Evolutionary conservation across 2,329 filamentous ascomycete genomes (phyloP), one percentile per base, ranked within the genome.

Genomic region (Didymella lethalis): DNA sequence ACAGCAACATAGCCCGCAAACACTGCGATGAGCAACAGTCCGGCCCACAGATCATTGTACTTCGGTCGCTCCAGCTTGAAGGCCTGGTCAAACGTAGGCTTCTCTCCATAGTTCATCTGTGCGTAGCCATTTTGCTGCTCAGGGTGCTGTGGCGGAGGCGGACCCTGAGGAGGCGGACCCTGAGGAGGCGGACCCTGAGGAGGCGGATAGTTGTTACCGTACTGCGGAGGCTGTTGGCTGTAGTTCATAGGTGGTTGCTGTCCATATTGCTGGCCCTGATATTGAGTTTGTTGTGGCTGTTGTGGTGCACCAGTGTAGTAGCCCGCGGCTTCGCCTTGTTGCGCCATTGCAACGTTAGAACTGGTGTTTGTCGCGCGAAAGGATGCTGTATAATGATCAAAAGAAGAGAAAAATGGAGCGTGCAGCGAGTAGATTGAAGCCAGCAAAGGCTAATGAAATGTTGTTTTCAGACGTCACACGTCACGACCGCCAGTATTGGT

Each of bases 41-140:
- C 93, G 3, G 93, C 93, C 94, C 93, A 97, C 26, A 91, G 74
- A 75, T 98, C 94, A 71, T 97, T 92, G 79, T 85, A 97, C 76
- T 94, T 96, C n/a, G 92, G 92, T 63, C 82, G 88, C 50, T 91
- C 86, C 51, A 97, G 78, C 77, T 89, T 89, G 82, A 98, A 97
- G 1, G 88, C 86, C 71, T 97, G 85, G 20, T 94, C 87, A 73
- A 96, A 97, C 16, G 73, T 80, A 45, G 68, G 68, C 73, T 85
- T 84, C 63, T 81, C 79, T 38, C 66, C 67, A 26, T 71, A 70
- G 38, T 70, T 62, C 53, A 67, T 68, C 52, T 74, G 71, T 47
- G 57, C 54, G 18, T 73, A 71, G 7, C 67, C 69, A 25, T 63
- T 61, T 31, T 67, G 59, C 41, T 70, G 66, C 55, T 58, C 59